A percentile compares a stretch with the other conserved stretches of the same genome.
phyloP scores from a whole-genome alignment of 2,329 filamentous ascomycete genomes.

The Penicillium expansum region DNA sequence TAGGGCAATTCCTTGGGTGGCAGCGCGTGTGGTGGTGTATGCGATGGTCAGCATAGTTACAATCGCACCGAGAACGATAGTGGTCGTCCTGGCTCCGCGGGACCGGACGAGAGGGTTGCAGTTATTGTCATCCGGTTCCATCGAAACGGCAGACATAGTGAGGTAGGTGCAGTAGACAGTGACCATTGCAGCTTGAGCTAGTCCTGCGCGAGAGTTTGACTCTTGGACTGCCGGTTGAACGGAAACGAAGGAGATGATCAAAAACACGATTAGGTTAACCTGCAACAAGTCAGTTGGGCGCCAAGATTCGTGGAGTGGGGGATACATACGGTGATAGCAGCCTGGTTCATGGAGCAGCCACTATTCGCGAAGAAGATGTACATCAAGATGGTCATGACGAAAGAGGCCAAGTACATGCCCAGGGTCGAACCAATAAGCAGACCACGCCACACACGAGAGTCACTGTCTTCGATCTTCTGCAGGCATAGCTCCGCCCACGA shows the following conservation, averaged over 20 bases:
- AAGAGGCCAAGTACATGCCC: slow-evolving; percentile 85
- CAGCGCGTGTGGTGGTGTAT: slow-evolving; percentile 94
- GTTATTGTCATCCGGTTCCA: slow-evolving; percentile 92
- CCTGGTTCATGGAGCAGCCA: slow-evolving; percentile 92
- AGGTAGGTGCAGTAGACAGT: slow-evolving; percentile 98
- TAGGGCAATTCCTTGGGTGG: slow-evolving; percentile 73
- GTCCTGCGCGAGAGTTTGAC: slow-evolving; percentile 85
- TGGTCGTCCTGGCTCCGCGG: slow-evolving; percentile 82
- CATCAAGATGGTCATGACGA: slow-evolving; percentile 94
- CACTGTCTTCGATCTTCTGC: slow-evolving; percentile 83
- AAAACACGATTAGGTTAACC: slow-evolving; percentile 81
- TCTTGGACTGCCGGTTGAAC: slow-evolving; percentile 89
- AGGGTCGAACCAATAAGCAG: slow-evolving; percentile 89
- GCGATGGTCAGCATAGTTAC: slow-evolving; percentile 96
- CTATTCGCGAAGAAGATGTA: slow-evolving; percentile 89
- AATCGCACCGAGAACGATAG: slow-evolving; percentile 86
- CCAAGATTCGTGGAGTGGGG: background rate
- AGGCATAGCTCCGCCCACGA: slow-evolving; percentile 97
- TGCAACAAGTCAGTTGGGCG: slow-evolving; percentile 28
- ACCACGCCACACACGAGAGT: slow-evolving; percentile 79
- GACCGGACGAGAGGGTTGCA: slow-evolving; percentile 90
- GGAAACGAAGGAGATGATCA: slow-evolving; percentile 77
- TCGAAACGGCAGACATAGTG: slow-evolving; percentile 95
- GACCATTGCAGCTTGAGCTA: slow-evolving; percentile 97
- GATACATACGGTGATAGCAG: slow-evolving; percentile 71